Conservation (phyloP, 495 filamentous ascomycete genomes). For the Barbatosphaeria neglecta region DNA sequence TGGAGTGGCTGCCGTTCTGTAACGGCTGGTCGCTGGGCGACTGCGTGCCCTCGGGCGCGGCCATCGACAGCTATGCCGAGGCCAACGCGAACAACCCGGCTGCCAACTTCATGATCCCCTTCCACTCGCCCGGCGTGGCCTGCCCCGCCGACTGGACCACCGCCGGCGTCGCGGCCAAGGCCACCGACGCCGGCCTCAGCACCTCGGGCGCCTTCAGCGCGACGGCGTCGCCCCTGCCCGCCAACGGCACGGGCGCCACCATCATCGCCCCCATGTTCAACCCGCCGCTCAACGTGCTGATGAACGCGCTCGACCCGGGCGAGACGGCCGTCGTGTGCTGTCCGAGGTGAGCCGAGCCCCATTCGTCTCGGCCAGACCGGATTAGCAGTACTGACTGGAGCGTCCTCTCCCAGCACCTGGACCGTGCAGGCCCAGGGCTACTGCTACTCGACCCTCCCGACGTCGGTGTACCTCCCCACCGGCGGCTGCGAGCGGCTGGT, state of each 20-base stretch:
- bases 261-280: background rate
- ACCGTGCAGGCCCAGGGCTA: background rate
- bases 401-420: background rate
- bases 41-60: constrained; percentile 2
- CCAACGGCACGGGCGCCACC: background rate
- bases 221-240: background rate
- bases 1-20: constrained; percentile 2
- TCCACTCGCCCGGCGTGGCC: background rate
- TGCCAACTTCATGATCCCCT: background rate
- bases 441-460: background rate
- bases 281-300: background rate
- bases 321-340: background rate
- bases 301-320: background rate
- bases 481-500: background rate
- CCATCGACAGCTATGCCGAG: background rate
- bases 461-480: background rate
- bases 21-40: constrained; percentile 1
- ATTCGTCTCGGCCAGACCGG: too few relatives aligned
- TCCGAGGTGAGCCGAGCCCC: background rate
- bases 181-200: background rate
- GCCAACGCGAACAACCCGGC: background rate
- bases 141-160: background rate
- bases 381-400: background rate
- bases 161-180: background rate
- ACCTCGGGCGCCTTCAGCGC: background rate